Base-by-base conservation (phyloP, 495 filamentous ascomycete species). In the Penicillium atrosanguineum region DNA sequence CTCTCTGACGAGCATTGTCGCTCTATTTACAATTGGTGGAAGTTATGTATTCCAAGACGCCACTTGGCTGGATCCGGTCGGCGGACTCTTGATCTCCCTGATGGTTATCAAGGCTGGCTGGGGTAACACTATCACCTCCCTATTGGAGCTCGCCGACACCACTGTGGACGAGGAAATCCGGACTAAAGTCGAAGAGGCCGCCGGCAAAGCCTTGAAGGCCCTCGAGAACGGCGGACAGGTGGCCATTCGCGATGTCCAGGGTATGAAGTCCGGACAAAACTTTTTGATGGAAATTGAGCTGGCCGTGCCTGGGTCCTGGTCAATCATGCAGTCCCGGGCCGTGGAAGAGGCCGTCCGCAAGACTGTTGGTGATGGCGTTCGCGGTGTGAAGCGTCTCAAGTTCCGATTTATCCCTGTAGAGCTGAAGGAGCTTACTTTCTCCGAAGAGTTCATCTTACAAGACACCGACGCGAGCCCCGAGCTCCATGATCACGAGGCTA, bases 191-290 rank as follows among this genome's bases (percentile, higher is more conserved):
- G 73, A 75, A 31, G 80, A 79, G 51, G 80, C 88, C 7, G 83
- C 83, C 0, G 67, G 70, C 26, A 85, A 83, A 59, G 80, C 79
- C 0, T 69, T 95, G 6, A 75, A 62, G 1, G 72, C 72, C 6
- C 57, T 80, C 18, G 47, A 65, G 4, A 63, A 62, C 15, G 64
- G 67, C 19, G 56, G 61, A 28, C 55, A 68, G 6, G 78, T 91
- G 15, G 79, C 87, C 57, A 60, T 90, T 23, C 77, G 84, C 14
- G 86, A 88, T 26, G 81, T 97, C 4, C 86, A 88, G 40, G 94
- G 94, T 48, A 78, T 96, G 63, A 98, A 98, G 67, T 88, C 87
- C 3, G 94, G 94, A 25, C 94, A 96, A 71, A 98, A 96, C 69
- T 96, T 94, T 54, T 75, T 96, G 5, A 83, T 96, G 62, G 92